Evolutionary conservation across 1,284 basidiomycete genomes (phyloP).

Genomic region (Pyrrhoderma noxium): DNA sequence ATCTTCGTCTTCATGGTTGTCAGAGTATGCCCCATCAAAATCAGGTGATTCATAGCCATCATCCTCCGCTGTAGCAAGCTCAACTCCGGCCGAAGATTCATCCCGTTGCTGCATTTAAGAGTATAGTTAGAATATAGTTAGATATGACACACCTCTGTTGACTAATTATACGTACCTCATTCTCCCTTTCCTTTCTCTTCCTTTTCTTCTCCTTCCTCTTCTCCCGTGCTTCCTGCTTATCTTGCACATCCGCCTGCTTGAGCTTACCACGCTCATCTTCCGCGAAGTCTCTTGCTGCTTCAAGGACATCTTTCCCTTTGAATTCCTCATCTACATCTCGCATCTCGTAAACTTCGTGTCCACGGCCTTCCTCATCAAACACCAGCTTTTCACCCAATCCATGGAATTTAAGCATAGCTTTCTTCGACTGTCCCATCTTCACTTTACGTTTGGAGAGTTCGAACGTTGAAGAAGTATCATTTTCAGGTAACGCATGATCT

Average conservation of each 20-base stretch:
- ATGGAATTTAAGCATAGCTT: constrained; percentile 58
- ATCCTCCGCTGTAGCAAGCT: constrained; percentile 34
- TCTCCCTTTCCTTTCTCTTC: constrained; percentile 83
- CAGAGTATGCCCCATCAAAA: constrained; percentile 51
- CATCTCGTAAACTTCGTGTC: constrained; percentile 78
- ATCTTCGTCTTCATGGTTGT: constrained; percentile 35
- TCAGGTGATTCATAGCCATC: constrained; percentile 67
- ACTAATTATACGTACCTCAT: constrained; percentile 40
- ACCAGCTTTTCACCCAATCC: constrained; percentile 65
- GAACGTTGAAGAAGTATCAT: constrained; percentile 30
- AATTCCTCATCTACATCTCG: constrained; percentile 67
- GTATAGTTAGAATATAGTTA: constrained; percentile 14
- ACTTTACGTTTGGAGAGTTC: constrained; percentile 52
- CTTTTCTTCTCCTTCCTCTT: constrained; percentile 81
- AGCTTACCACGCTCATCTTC: constrained; percentile 58
- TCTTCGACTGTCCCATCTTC: constrained; percentile 73
- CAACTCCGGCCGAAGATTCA: constrained; percentile 24
- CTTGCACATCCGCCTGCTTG: constrained; percentile 62
- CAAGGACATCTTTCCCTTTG: constrained; percentile 40
- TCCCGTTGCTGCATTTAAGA: constrained; percentile 20
- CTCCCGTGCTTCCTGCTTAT: constrained; percentile 79
- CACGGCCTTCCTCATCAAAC: constrained; percentile 80
- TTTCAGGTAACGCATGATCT: constrained; percentile 66
- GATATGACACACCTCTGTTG: neutral
- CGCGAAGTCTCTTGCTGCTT: constrained; percentile 58